A percentile compares a stretch with the other conserved stretches of the same genome.
Conservation (phyloP, 1,284 basidiomycete genomes). For the Cryptococcus floricola region DNA sequence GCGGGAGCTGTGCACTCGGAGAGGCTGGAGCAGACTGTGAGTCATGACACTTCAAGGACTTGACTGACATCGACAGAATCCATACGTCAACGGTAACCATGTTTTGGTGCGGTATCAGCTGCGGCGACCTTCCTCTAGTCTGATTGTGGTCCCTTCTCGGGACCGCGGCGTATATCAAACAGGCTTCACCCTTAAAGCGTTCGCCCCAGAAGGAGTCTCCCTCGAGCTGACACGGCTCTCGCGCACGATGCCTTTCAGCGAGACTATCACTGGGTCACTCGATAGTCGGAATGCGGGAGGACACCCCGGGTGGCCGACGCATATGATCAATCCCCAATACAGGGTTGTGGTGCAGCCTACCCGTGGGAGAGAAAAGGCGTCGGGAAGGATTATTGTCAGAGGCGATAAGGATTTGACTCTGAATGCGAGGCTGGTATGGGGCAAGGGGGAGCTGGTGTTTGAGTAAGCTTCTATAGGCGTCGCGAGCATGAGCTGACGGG, state of each 20-base stretch:
- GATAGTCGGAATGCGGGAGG: constrained; percentile 75
- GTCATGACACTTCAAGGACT: neutral
- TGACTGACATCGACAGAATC: constrained; percentile 11
- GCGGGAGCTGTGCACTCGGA: neutral
- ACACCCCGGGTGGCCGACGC: constrained; percentile 70
- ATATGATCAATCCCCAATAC: constrained; percentile 89
- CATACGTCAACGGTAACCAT: constrained; percentile 73
- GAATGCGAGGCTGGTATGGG: constrained; percentile 72
- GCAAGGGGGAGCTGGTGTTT: constrained; percentile 64
- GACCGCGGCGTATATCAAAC: constrained; percentile 37
- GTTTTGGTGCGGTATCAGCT: constrained; percentile 56
- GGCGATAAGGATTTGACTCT: constrained; percentile 66
- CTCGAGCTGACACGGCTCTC: constrained; percentile 31
- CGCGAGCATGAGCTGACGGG: constrained; percentile 44
- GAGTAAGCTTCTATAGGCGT: constrained; percentile 56
- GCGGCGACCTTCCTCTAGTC: constrained; percentile 18
- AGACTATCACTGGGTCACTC: constrained; percentile 57
- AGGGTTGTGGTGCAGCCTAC: constrained; percentile 56
- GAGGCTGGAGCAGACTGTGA: neutral
- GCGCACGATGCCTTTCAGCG: constrained; percentile 29
- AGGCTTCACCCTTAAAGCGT: constrained; percentile 42
- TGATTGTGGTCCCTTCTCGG: constrained; percentile 32
- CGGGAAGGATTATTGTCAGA: constrained; percentile 56
- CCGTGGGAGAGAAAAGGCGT: constrained; percentile 45
- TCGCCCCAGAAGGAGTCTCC: constrained; percentile 18